Conservation (phyloP, 257 asterid species). For the Asclepias syriaca region DNA sequence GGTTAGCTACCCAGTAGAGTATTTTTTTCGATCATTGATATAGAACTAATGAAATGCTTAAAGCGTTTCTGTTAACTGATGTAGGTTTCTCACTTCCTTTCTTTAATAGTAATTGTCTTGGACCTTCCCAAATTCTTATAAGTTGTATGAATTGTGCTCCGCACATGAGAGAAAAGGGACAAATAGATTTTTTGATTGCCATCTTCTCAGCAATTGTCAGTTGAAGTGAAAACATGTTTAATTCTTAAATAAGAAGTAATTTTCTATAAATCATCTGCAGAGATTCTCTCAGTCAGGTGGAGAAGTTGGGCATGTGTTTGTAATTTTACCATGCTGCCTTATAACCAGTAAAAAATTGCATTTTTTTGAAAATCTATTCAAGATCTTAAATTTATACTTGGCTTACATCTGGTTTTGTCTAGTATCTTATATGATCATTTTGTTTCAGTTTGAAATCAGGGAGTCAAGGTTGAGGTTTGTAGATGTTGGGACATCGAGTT, state of each 20-base stretch:
- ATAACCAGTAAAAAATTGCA: not conserved
- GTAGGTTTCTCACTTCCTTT: too few relatives aligned
- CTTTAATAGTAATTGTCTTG: not conserved
- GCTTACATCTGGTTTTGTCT: not conserved
- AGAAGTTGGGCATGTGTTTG: not conserved
- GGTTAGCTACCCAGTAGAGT: not conserved
- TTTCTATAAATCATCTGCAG: not conserved
- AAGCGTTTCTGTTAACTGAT: too few relatives aligned
- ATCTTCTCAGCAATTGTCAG: not conserved
- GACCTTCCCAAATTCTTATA: not conserved
- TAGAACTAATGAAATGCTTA: too few relatives aligned
- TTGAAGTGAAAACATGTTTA: not conserved
- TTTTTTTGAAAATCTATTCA: not conserved
- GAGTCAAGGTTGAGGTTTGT: conserved; percentile 80
- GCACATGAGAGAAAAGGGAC: not conserved
- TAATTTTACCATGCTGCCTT: not conserved
- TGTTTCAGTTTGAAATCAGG: conserved; percentile 49
- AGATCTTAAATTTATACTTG: not conserved
- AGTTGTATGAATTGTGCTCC: not conserved
- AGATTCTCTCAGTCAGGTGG: not conserved
- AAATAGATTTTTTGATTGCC: not conserved
- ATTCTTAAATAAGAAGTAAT: not conserved
- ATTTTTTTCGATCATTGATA: too few relatives aligned
- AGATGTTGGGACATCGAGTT: conserved; percentile 69
- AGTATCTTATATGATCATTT: conserved; percentile 15